phyloP scores from a whole-genome alignment of 768 basidiomycete species.

The Boletus patriciae region DNA sequence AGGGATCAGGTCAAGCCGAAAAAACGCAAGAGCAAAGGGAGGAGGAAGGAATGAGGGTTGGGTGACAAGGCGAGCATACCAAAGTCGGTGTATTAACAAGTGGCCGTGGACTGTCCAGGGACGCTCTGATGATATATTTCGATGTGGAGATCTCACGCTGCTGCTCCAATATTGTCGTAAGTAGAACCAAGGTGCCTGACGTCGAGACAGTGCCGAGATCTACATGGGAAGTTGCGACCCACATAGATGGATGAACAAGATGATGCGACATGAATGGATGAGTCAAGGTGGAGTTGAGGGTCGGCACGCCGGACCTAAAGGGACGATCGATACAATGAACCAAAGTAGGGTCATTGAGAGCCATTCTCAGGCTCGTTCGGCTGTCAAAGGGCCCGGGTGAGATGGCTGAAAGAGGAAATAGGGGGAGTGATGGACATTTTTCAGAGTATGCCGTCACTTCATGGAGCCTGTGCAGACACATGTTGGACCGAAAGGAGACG shows the following conservation, averaged over 20 bases:
- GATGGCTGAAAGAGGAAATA: slow-evolving; percentile 14
- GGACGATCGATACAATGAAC: neutral
- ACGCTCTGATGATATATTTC: slow-evolving; percentile 2
- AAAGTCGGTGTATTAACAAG: slow-evolving; percentile 1
- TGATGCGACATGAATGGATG: neutral
- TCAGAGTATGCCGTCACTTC: slow-evolving; percentile 11
- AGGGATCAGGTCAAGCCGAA: slow-evolving; percentile 9
- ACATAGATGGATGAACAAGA: neutral
- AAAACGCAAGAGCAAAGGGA: slow-evolving; percentile 24
- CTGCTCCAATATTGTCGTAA: slow-evolving; percentile 19
- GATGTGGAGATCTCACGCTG: slow-evolving; percentile 16
- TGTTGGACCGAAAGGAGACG: slow-evolving; percentile 13
- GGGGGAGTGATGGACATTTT: neutral
- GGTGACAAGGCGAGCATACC: neutral
- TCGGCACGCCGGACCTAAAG: neutral
- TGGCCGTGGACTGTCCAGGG: slow-evolving; percentile 8
- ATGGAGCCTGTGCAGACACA: slow-evolving; percentile 10
- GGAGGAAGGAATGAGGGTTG: slow-evolving; percentile 14
- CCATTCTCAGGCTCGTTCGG: slow-evolving; percentile 12
- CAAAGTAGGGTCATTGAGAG: neutral
- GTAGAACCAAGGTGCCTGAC: slow-evolving; percentile 13
- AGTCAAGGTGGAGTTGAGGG: neutral
- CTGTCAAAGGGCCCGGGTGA: neutral
- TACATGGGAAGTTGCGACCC: slow-evolving; percentile 1
- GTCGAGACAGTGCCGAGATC: neutral